Evolutionary conservation across 352 stramenopile genomes (phyloP).

Genomic region (Stramenopiles sp.): DNA sequence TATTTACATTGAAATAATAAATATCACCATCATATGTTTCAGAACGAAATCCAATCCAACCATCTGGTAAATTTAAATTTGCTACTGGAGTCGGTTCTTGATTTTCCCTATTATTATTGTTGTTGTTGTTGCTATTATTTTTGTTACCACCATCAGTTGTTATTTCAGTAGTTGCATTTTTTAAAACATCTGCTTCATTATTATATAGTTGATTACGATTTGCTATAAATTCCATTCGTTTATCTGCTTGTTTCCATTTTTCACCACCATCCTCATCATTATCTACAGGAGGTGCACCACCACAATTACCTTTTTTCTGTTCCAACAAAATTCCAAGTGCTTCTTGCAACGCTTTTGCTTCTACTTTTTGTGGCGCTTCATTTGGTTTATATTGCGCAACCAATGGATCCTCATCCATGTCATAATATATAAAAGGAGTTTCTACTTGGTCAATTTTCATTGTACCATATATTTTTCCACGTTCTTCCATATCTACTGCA

Average conservation of each 20-base stretch:
- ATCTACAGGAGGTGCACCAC: background rate
- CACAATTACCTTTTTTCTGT: background rate
- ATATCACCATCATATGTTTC: background rate
- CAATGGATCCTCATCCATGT: background rate
- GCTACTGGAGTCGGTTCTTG: too few species aligned
- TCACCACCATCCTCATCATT: background rate
- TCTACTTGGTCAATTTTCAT: background rate
- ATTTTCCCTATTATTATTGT: too few species aligned
- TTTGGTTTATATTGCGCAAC: background rate
- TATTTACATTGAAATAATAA: background rate
- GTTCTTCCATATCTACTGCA: background rate
- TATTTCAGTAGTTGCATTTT: too few species aligned
- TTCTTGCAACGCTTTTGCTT: background rate
- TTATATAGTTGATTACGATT: background rate
- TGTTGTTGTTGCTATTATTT: too few species aligned
- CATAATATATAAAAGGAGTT: background rate
- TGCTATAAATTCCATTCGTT: background rate
- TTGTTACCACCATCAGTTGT: too few species aligned
- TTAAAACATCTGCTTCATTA: background rate
- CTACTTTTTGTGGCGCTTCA: background rate
- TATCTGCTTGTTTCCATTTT: background rate
- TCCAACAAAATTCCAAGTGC: background rate
- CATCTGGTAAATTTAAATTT: background rate
- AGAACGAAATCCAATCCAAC: background rate
- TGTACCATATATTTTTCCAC: background rate